These are phyloP conservation scores for Biscogniauxia marginata DNA, from an alignment of 2,329 filamentous ascomycete genomes.

Conservation along the genomic window DNA sequence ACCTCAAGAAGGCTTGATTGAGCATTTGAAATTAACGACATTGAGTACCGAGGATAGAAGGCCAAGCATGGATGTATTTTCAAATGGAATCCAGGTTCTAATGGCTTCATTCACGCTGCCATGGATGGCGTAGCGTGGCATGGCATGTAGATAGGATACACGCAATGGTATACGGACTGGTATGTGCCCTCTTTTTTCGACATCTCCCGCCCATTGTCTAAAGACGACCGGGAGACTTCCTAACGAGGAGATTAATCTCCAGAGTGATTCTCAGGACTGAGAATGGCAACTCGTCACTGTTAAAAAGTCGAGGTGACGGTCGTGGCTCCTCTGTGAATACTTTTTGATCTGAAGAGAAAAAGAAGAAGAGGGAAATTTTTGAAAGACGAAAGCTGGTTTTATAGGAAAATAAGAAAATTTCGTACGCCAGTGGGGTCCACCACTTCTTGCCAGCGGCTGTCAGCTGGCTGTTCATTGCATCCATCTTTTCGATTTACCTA, in stretches of 20 bases:
- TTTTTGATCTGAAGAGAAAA: constrained; percentile 60
- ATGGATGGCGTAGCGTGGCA: too few species aligned
- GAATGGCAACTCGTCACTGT: constrained; percentile 65
- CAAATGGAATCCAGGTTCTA: too few species aligned
- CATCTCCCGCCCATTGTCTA: constrained; percentile 53
- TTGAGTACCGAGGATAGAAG: too few species aligned
- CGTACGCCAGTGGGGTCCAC: too few species aligned
- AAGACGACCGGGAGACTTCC: constrained; percentile 57
- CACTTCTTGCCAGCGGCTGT: too few species aligned
- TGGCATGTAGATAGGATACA: not conserved
- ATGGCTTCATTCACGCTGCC: not conserved
- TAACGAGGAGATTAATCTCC: constrained; percentile 61
- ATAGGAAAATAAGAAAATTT: too few species aligned
- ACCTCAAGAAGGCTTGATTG: too few species aligned
- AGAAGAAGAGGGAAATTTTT: constrained; percentile 37
- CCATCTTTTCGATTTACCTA: too few species aligned
- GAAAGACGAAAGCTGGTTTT: not conserved
- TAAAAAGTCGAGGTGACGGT: constrained; percentile 54
- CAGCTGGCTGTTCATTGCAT: too few species aligned
- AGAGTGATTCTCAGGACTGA: constrained; percentile 49
- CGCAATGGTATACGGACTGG: too few species aligned
- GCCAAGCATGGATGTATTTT: too few species aligned
- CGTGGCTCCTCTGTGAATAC: constrained; percentile 61
- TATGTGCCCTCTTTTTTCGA: constrained; percentile 59
- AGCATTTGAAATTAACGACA: too few species aligned